Percentiles rank a stretch among this genome's conserved stretches.
These are phyloP conservation scores for Candida broadrunensis DNA, from an alignment of 805 yeast genomes.

Conservation along the genomic window DNA sequence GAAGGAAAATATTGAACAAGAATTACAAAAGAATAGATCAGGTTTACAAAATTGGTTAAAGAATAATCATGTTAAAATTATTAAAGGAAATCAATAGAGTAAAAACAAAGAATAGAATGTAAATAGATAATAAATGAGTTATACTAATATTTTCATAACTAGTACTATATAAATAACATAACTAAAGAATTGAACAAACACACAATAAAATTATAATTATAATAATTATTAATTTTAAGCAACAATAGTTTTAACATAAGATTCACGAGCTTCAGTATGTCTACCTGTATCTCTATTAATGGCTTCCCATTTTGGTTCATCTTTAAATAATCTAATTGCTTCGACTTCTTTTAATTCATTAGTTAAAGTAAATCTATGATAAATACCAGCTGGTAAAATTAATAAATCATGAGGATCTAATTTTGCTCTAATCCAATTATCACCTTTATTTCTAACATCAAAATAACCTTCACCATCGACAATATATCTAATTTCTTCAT, in stretches of 20 bases:
- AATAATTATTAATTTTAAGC: conserved; percentile 13
- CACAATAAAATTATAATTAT: too few relatives aligned
- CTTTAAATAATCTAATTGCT: conserved; percentile 83
- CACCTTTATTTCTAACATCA: conserved; percentile 68
- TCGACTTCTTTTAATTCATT: conserved; percentile 53
- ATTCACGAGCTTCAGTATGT: conserved; percentile 30
- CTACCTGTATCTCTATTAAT: conserved; percentile 56
- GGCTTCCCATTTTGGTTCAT: conserved; percentile 96
- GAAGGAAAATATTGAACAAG: conserved; percentile 22
- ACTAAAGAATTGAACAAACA: too few relatives aligned
- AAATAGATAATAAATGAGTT: too few relatives aligned
- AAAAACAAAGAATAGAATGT: too few relatives aligned
- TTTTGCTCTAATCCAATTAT: conserved; percentile 74
- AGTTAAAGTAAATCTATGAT: conserved; percentile 86
- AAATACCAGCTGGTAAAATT: conserved; percentile 87
- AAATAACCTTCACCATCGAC: conserved; percentile 89
- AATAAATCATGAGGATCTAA: conserved; percentile 64
- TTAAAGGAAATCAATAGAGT: conserved; percentile 13
- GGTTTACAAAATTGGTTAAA: conserved; percentile 40
- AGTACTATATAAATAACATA: too few relatives aligned
- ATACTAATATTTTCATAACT: too few relatives aligned
- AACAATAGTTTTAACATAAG: conserved; percentile 29
- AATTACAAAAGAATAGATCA: conserved; percentile 22
- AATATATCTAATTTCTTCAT: conserved; percentile 91
- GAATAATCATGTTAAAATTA: conserved; percentile 39